Evolutionary conservation across 768 basidiomycete genomes (phyloP).

Genomic region (Auricularia sp.): DNA sequence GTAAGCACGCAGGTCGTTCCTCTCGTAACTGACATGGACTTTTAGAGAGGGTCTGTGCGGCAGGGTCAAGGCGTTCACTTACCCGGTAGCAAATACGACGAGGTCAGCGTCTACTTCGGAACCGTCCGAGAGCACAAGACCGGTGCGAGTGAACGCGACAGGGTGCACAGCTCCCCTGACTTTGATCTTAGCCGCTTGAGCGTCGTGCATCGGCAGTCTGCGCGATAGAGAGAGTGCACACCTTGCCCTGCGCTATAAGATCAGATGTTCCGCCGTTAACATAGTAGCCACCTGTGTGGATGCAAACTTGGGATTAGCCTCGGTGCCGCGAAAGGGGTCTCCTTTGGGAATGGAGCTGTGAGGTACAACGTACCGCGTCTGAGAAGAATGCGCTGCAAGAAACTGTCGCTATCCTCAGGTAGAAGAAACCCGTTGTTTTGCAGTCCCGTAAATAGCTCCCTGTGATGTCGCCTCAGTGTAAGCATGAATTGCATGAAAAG

Average conservation of each 20-base stretch:
- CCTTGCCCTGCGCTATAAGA: conserved; percentile 4
- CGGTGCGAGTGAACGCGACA: background rate
- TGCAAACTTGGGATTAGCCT: background rate
- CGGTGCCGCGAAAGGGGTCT: too few species aligned
- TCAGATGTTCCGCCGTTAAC: conserved; percentile 1
- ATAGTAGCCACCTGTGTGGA: conserved; percentile 1
- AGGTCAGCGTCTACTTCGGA: conserved; percentile 4
- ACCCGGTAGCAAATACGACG: conserved; percentile 9
- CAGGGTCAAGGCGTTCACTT: background rate
- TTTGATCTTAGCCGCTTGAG: conserved; percentile 4
- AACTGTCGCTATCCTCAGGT: conserved; percentile 38
- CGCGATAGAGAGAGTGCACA: background rate
- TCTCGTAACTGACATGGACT: background rate
- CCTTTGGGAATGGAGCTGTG: background rate
- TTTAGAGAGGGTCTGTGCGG: background rate
- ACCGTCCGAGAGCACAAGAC: conserved; percentile 4
- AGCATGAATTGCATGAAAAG: background rate
- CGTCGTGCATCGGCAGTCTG: too few species aligned
- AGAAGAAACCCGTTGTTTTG: conserved; percentile 53
- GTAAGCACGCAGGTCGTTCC: background rate
- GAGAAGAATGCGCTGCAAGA: background rate
- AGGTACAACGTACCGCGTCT: background rate
- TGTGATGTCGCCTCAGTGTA: background rate
- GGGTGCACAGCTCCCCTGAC: conserved; percentile 3
- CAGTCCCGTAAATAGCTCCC: conserved; percentile 56